Evolutionary conservation across 2,329 filamentous ascomycete genomes (phyloP).

Genomic region (Penicillium sp.): DNA sequence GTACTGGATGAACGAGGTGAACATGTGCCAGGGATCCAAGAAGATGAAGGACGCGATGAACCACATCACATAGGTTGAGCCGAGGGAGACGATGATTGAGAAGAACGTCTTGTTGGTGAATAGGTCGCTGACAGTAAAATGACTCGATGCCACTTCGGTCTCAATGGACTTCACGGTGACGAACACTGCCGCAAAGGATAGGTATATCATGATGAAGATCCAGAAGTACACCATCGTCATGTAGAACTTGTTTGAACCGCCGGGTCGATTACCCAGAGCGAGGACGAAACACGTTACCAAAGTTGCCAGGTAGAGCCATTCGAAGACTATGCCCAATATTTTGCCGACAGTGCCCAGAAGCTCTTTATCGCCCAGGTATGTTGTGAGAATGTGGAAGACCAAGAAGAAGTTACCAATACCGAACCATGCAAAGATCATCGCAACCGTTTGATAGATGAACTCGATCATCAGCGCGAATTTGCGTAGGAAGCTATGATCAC

Average conservation of each 20-base stretch:
- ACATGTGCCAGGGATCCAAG: slow-evolving; percentile 99
- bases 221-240: slow-evolving; percentile 98
- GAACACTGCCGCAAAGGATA: slow-evolving; percentile 91
- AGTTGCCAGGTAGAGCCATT: slow-evolving; percentile 91
- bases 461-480: slow-evolving; percentile 89
- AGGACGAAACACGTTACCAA: slow-evolving; percentile 93
- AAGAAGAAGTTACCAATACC: slow-evolving; percentile 98
- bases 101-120: slow-evolving; percentile 88
- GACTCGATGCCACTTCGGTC: slow-evolving; percentile 55
- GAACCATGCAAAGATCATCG: slow-evolving; percentile 99
- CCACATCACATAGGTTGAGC: slow-evolving; percentile 91
- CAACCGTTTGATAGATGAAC: slow-evolving; percentile 87
- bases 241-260: slow-evolving; percentile 90
- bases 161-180: slow-evolving; percentile 86
- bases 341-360: slow-evolving; percentile 72
- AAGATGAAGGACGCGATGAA: slow-evolving; percentile 86
- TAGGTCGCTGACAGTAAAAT: slow-evolving; percentile 66
- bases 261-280: slow-evolving; percentile 86
- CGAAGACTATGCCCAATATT: slow-evolving; percentile 82
- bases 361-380: slow-evolving; percentile 64
- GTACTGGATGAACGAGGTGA: slow-evolving; percentile 91
- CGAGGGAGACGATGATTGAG: slow-evolving; percentile 84
- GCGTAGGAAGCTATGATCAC: slow-evolving; percentile 77
- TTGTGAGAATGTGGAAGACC: slow-evolving; percentile 94
- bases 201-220: slow-evolving; percentile 89